Base-by-base conservation (phyloP, 768 basidiomycete species). In the Russula ochroleuca region DNA sequence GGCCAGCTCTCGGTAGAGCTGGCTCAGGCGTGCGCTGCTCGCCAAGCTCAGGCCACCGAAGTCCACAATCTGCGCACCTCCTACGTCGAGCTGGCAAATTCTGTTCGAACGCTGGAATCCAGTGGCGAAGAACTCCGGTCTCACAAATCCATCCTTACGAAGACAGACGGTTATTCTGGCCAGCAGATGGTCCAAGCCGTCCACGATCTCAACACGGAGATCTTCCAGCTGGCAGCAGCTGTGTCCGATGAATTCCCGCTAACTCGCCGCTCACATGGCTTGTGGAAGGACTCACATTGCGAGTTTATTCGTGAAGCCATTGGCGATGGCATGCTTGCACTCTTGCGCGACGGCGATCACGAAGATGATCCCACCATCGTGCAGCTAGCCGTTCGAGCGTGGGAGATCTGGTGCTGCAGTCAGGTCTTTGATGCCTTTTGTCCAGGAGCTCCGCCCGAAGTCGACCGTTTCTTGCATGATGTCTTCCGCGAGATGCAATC, bases 331-430 rank as follows among this genome's bases (percentile, higher is more conserved):
- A 70, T 73, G 71, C 67, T 70, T 43, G 65, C 70, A 47, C 66
- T 73, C 48, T 68, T 75, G 50, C 69, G 67, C 51, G 61, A 67
- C 49, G 66, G 73, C 38, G 68, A 72, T 59, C 73, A 75, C 33
- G 70, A 69, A 19, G 65, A 55, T 17, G 75, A 76, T 52, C 73
- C 75, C 25, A 76, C 71, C n/a, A 58, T 76, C 25, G 71, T 76
- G 28, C 75, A 75, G 67, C 72, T 73, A 50, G 75, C 75, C 10
- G 56, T 76, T 54, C 75, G 75, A 64, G 74, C 75, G n/a, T 75
- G 74, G 74, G 69, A 74, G 67, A 72, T 75, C 8, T 71, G 69
- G 69, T 75, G 72, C 53, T 71, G 73, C 37, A 67, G 69, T 52
- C 67, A 70, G 55, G 69, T 74, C 31, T 68, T 76, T 38, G 70